Percentiles rank a stretch among this genome's conserved stretches.
Evolutionary conservation across 805 yeast genomes (phyloP).

Genomic region (Saccharomycopsis microspora): DNA sequence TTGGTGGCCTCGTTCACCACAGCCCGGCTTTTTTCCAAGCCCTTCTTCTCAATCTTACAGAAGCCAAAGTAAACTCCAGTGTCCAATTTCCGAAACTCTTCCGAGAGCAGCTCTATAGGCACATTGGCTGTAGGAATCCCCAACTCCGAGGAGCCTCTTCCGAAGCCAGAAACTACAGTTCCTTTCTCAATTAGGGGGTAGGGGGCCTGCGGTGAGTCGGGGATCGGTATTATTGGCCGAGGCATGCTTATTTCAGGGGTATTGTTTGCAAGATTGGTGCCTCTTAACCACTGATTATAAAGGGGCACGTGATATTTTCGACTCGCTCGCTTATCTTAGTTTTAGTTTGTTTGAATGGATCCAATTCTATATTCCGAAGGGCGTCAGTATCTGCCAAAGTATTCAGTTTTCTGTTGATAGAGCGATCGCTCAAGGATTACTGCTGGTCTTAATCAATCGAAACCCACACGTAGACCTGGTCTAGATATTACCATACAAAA

Average conservation of each 20-base stretch:
- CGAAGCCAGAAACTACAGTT: constrained; percentile 71
- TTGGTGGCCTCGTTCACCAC: constrained; percentile 20
- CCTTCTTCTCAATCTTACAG: constrained; percentile 28
- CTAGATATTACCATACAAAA: too few species aligned
- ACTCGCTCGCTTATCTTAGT: too few species aligned
- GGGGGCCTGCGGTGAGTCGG: constrained; percentile 32
- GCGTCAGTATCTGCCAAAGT: too few species aligned
- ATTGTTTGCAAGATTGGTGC: neutral
- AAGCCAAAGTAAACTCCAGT: constrained; percentile 92
- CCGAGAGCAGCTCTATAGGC: constrained; percentile 40
- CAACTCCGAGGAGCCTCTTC: constrained; percentile 86
- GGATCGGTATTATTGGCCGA: constrained; percentile 20
- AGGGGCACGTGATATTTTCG: too few species aligned
- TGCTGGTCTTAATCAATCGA: too few species aligned
- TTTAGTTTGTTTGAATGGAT: too few species aligned
- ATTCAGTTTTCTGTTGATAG: too few species aligned
- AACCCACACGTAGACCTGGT: too few species aligned
- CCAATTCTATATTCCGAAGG: too few species aligned
- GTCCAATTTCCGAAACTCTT: constrained; percentile 29
- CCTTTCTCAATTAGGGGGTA: constrained; percentile 39
- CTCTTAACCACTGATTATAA: too few species aligned
- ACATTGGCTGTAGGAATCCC: constrained; percentile 96
- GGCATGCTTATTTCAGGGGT: constrained; percentile 1
- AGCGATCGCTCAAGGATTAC: too few species aligned
- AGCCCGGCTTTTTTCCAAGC: neutral